Base-by-base conservation (phyloP, 495 filamentous ascomycete genomes). In the Neurospora tetrasperma region DNA sequence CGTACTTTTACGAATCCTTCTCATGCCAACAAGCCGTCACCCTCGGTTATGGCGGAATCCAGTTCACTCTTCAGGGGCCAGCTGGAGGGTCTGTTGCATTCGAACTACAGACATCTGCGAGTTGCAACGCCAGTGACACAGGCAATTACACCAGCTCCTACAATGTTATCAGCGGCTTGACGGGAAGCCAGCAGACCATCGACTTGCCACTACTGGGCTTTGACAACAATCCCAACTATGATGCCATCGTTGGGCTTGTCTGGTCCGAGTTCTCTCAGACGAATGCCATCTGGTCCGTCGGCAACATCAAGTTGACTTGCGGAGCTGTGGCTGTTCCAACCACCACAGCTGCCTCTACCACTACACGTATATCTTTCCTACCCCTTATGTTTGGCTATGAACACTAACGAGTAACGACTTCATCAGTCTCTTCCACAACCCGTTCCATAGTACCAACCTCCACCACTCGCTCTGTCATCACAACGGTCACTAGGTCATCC, bases 1-100 rank as follows among this genome's bases (percentile, higher is more conserved):
- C 85, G n/a, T 90, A 90, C 76, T 86, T 89, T 73, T 89, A 89
- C 72, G 87, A 88, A 72, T 84, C 83, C 12, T 86, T 89, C 71
- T 74, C 77, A 10, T 90, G 88, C 75, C 77, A 85, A 62, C 80
- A 82, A 46, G 82, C 84, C 44, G 75, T 77, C 11, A 81, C 82
- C 35, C 77, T 81, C 39, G 82, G 82, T 11, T 89, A 89, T 77
- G 83, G 82, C 69, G 84, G 83, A 5, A 72, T 90, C 46, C 84
- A 85, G 40, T 90, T 90, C 75, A 84, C 81, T 69, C 78, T 89
- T 75, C 85, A 87, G 77, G 86, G 85, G 2, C 88, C 88, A 2
- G 77, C 83, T 31, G 84, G 85, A 5, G 84, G 80, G 14, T 83
- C 81, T 2, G 79, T 87, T 38, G 83, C 81, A 3, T 68, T 90